Conservation (phyloP, 768 basidiomycete genomes). For the Zangia roseola region DNA sequence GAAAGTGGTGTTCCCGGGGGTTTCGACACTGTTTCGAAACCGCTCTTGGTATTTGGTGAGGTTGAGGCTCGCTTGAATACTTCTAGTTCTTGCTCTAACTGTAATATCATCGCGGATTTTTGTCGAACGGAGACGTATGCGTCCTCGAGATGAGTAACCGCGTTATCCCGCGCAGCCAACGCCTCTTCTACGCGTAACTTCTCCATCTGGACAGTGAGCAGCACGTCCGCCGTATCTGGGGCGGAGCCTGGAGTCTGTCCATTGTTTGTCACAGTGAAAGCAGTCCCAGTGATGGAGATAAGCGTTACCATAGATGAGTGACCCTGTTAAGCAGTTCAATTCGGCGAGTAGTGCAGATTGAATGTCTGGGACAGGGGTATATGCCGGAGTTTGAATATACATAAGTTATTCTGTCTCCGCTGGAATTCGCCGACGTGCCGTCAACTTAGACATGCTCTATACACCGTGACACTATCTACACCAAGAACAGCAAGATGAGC, state of each 20-base stretch:
- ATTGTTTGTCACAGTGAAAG: not conserved
- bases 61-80: conserved; percentile 22
- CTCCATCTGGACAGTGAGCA: conserved; percentile 55
- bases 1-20: conserved; percentile 1
- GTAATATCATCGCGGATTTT: conserved; percentile 52
- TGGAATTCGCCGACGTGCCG: too few species aligned
- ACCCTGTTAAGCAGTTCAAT: too few species aligned
- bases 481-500: too few species aligned
- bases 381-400: conserved; percentile 6
- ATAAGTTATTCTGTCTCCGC: not conserved
- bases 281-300: not conserved
- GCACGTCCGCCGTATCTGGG: conserved; percentile 41
- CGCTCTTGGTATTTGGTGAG: conserved; percentile 17
- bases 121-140: conserved; percentile 62
- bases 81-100: conserved; percentile 43
- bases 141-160: conserved; percentile 54
- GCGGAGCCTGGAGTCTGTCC: conserved; percentile 12
- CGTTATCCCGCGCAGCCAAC: conserved; percentile 60
- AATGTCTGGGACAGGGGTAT: conserved; percentile 1
- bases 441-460: too few species aligned
- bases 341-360: too few species aligned
- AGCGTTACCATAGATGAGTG: conserved; percentile 17
- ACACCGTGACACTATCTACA: too few species aligned
- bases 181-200: conserved; percentile 54
- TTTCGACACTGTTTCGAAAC: not conserved